Conservation (phyloP, 306 rosid genomes). For the Castanea mollissima region DNA sequence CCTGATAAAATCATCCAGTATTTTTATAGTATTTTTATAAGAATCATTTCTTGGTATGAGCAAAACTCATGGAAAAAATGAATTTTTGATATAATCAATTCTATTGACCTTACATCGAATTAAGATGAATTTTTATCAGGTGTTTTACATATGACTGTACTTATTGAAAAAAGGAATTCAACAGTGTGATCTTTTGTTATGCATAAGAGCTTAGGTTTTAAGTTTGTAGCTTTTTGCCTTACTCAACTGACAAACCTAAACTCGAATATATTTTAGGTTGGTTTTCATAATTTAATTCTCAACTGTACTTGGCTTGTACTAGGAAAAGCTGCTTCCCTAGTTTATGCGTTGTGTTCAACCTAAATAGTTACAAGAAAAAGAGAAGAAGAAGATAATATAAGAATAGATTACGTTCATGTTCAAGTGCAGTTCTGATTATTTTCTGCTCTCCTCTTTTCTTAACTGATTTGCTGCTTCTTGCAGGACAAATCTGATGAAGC, state of each 20-base stretch:
- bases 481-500: constrained; percentile 91
- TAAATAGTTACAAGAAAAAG: not conserved
- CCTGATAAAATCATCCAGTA: too few relatives aligned
- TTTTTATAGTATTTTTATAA: too few relatives aligned
- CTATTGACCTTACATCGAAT: not conserved
- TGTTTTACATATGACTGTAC: not conserved
- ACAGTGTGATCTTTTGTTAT: not conserved
- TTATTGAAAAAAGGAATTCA: not conserved
- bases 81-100: not conserved
- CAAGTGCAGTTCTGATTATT: not conserved
- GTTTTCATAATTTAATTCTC: not conserved
- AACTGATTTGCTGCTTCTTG: constrained; percentile 34
- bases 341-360: not conserved
- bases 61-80: not conserved
- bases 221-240: not conserved
- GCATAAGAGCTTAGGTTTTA: not conserved
- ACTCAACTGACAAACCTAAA: not conserved
- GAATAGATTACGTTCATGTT: not conserved
- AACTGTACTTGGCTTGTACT: not conserved
- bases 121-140: not conserved
- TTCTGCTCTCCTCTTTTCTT: constrained; percentile 11
- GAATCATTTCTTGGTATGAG: not conserved
- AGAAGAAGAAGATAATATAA: not conserved
- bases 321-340: not conserved
- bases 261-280: not conserved